Base-by-base conservation (phyloP, 2,329 filamentous ascomycete genomes). In the Monilinia laxa region DNA sequence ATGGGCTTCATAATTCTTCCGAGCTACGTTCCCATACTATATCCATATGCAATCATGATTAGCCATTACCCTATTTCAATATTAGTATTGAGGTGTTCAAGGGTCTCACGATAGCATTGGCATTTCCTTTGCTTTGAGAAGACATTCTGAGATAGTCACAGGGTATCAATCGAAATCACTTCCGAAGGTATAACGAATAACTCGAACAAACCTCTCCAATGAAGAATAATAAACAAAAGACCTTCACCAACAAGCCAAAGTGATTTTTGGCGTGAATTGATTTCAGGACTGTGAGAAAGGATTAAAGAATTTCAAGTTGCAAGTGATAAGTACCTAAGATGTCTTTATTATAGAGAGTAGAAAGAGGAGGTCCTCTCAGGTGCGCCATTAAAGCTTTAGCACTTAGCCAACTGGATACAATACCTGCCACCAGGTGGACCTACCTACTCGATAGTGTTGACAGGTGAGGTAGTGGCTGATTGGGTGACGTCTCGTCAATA, bases 1-100 rank as follows among this genome's bases (percentile, higher is more conserved):
- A 66, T 77, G 70, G 55, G 76, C 76, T 51, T 76, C 75, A 67
- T 79, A 78, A 25, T 80, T 75, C 68, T 77, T 78, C 62, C 77
- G 77, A 52, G 81, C 81, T 1, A 69, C 75, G 18, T 66, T 67
- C 71, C 72, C 70, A 75, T 71, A 64, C 71, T 76, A 40, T 20
- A 16, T 57, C 9, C 35, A 42, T 5, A 57, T 23, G 20, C n/a
- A 38, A 51, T 16, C 9, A 20, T 20, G 31, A 35, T 62, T 40
- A 62, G 58, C n/a, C 11, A 9, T 38, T 20, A n/a, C 14, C 51
- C 2, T 51, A 23, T 25, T 51, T 14, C 31, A 38, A 62, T 18
- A 31, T 51, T 18, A 31, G 20, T 23, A 20, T 18, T 2, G 20
- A 51, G 14, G 2, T 25, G 23, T 18, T 25, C 4, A 25, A 16